Evolutionary conservation across 805 yeast species (phyloP), one percentile per base, ranked within the genome.

Genomic region (Maudiozyma serrabonitensis): DNA sequence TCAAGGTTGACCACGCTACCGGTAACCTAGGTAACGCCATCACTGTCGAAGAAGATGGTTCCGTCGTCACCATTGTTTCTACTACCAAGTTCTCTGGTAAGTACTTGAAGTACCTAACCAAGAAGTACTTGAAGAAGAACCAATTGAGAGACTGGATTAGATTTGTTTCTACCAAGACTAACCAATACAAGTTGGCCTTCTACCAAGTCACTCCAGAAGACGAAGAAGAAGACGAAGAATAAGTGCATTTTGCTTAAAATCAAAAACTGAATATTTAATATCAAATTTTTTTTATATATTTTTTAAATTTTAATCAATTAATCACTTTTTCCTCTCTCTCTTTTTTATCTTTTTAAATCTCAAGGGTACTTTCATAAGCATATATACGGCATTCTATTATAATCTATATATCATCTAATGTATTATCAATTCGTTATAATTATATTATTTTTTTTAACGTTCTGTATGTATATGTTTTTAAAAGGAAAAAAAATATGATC

Each of bases 121-220:
- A 93, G 89, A 91, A 95, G 82, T 93, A 87, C 93, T 87, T 93
- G 78, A 95, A 91, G 95, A 93, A 93, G 87, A 88, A 90, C 91
- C 95, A 87, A 79, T 87, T 91, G 81, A 89, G 97, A 82, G 98
- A 93, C 82, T 91, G 98, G 98, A 90, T 91, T 78, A 93, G 98
- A 83, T 90, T 91, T 70, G 96, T 91, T 63, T 87, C 98, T 61
- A 83, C 85, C 71, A 85, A 89, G 80, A 86, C 87, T 77, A 87
- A 90, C 84, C 83, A 81, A 75, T 93, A 93, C 87, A 86, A 86
- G 76, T 82, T 91, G 80, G 90, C 93, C 76, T 91, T 91, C 96
- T 93, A 87, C 96, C 88, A 95, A 75, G 93, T 91, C 74, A 89
- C 91, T 68, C 91, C 87, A 67, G 95, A 90, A 31, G 87, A 81